phyloP scores from a whole-genome alignment of 129 eudicot species.

The Silybum marianum region DNA sequence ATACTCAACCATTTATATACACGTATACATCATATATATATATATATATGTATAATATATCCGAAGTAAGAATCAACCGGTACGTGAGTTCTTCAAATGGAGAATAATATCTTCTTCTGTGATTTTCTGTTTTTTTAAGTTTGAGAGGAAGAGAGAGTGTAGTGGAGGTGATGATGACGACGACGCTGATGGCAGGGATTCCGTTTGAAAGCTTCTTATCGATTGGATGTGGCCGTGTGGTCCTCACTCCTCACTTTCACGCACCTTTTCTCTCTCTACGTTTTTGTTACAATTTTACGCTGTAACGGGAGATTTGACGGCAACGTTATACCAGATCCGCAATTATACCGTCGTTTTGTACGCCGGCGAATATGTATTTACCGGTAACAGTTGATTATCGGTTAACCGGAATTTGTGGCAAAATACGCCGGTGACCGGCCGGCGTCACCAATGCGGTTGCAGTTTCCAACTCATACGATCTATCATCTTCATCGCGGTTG shows the following conservation, averaged over 20 bases:
- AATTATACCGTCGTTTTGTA: neutral
- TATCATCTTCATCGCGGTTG: neutral
- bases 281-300: neutral
- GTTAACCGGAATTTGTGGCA: neutral
- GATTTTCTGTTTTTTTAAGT: constrained; percentile 21
- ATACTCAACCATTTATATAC: constrained; percentile 21
- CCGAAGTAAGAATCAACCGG: constrained; percentile 4
- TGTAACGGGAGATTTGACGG: constrained; percentile 31
- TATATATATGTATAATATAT: neutral
- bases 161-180: constrained; percentile 36
- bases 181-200: constrained; percentile 36
- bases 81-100: constrained; percentile 7
- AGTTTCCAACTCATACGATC: neutral
- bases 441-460: neutral
- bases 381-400: constrained; percentile 3
- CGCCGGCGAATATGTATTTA: neutral
- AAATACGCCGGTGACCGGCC: constrained; percentile 1
- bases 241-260: constrained; percentile 41
- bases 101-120: constrained; percentile 37
- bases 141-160: constrained; percentile 28
- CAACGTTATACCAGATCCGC: constrained; percentile 41
- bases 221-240: constrained; percentile 31
- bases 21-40: neutral
- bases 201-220: constrained; percentile 38
- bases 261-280: constrained; percentile 12